Evolutionary conservation across 1,284 basidiomycete genomes (phyloP), one percentile per base, ranked within the genome.

Genomic region (Pseudozyma hubeiensis): DNA sequence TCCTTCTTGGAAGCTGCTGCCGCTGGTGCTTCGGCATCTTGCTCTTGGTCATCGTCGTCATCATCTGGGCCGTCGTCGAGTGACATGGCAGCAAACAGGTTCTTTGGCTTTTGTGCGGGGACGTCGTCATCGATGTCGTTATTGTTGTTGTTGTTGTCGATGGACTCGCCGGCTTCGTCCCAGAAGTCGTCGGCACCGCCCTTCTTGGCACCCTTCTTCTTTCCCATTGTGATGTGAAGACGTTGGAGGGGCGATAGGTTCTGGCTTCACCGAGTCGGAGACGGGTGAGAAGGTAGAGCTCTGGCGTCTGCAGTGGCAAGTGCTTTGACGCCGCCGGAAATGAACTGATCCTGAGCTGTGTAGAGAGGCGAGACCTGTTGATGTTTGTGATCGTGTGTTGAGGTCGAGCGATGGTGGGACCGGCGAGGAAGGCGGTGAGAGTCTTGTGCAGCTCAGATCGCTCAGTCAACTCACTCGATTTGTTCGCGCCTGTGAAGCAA

Each of bases 151-250:
- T 64, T 70, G 59, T 72, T 69, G 40, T 58, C 64, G 62, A 65
- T 70, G 45, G 62, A 66, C 59, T 79, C 77, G 39, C 68, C 76
- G 33, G 76, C 78, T 44, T 80, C 76, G 34, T 78, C 78, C 78
- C 79, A 81, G 60, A 76, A 80, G 63, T 80, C 78, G 39, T 80
- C 78, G 53, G 60, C 71, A 35, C 69, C 73, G 61, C 76, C 78
- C 63, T 79, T 79, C 64, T 64, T 66, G 41, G 73, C 79, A 58
- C 75, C 77, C 64, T 81, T 81, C 56, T 72, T 72, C 76, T 81
- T 81, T 57, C 79, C 79, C 79, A 81, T 81, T 30, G 37, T 77
- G 61, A 39, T 19, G 45, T 41, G 37, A 41, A 37, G 58, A 44
- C 49, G 58, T 24, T 57, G 7, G 35, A 43, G 6, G n/a, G 34